phyloP scores from a whole-genome alignment of 108 stramenopile genomes.

The Conticribra guillardii region DNA sequence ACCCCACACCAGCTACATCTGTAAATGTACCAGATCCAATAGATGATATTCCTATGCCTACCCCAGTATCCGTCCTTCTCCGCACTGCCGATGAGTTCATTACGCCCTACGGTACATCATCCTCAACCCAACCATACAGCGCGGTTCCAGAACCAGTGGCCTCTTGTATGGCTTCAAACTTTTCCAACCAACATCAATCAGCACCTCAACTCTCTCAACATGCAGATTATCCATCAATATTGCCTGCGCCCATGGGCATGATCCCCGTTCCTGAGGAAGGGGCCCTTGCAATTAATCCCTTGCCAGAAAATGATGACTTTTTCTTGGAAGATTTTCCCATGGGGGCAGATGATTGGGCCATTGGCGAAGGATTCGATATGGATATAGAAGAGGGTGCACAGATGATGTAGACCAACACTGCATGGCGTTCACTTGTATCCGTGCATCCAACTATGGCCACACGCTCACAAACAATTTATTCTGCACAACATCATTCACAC shows the following conservation, averaged over 20 bases:
- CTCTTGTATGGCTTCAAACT: neutral
- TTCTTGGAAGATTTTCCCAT: slow-evolving; percentile 37
- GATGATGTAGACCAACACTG: too few relatives aligned
- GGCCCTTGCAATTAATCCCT: slow-evolving; percentile 5
- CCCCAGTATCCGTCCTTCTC: slow-evolving; percentile 49
- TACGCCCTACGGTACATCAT: slow-evolving; percentile 7
- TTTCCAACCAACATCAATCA: slow-evolving; percentile 23
- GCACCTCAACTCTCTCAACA: slow-evolving; percentile 32
- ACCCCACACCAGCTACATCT: slow-evolving; percentile 10
- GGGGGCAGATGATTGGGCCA: slow-evolving; percentile 45
- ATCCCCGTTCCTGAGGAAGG: slow-evolving; percentile 34
- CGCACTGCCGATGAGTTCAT: slow-evolving; percentile 50
- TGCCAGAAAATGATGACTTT: slow-evolving; percentile 13
- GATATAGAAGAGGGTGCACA: too few relatives aligned
- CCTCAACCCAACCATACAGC: neutral
- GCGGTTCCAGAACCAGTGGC: slow-evolving; percentile 5
- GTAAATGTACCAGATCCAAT: slow-evolving; percentile 1
- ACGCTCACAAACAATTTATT: too few relatives aligned
- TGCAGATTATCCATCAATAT: slow-evolving; percentile 2
- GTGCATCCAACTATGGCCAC: too few relatives aligned
- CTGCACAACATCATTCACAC: too few relatives aligned
- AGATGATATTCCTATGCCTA: slow-evolving; percentile 56
- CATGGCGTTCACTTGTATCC: too few relatives aligned
- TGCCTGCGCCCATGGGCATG: slow-evolving; percentile 14
- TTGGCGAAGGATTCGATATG: slow-evolving; percentile 40